Conservation (phyloP, 257 asterid genomes). For the Mitragyna speciosa region DNA sequence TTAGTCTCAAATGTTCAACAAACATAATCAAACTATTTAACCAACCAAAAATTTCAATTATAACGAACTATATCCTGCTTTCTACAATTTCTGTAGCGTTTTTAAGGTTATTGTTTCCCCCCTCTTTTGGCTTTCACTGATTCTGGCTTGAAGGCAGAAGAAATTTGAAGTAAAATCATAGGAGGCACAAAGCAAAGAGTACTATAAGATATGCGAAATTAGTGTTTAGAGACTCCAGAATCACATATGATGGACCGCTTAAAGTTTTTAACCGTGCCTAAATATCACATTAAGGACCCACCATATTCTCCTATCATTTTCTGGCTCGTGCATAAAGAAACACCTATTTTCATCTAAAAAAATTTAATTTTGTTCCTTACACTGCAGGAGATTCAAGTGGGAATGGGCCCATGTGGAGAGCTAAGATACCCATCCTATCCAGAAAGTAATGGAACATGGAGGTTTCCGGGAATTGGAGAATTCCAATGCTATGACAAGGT, state of each 20-base stretch:
- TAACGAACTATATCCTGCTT: neutral
- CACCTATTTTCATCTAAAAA: slow-evolving; percentile 17
- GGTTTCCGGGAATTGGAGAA: slow-evolving; percentile 89
- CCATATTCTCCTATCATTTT: slow-evolving; percentile 7
- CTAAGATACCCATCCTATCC: slow-evolving; percentile 96
- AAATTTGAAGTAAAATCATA: neutral
- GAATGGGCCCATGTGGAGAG: slow-evolving; percentile 98
- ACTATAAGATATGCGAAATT: neutral
- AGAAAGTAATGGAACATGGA: slow-evolving; percentile 89
- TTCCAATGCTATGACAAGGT: slow-evolving; percentile 94
- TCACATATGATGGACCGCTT: slow-evolving; percentile 17
- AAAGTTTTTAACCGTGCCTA: slow-evolving; percentile 11
- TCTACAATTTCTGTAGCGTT: neutral
- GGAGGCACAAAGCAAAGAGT: neutral
- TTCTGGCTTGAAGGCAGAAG: neutral
- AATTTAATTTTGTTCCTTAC: slow-evolving; percentile 15
- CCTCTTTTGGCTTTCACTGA: neutral
- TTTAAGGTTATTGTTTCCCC: neutral
- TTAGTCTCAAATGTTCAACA: neutral
- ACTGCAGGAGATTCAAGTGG: slow-evolving; percentile 89
- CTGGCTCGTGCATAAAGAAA: slow-evolving; percentile 6
- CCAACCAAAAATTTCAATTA: neutral
- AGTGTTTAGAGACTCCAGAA: neutral
- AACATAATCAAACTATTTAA: neutral
- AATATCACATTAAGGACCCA: slow-evolving; percentile 21